Base-by-base conservation (phyloP, 805 yeast genomes). In the Cyberlindnera euphorbiiphila region DNA sequence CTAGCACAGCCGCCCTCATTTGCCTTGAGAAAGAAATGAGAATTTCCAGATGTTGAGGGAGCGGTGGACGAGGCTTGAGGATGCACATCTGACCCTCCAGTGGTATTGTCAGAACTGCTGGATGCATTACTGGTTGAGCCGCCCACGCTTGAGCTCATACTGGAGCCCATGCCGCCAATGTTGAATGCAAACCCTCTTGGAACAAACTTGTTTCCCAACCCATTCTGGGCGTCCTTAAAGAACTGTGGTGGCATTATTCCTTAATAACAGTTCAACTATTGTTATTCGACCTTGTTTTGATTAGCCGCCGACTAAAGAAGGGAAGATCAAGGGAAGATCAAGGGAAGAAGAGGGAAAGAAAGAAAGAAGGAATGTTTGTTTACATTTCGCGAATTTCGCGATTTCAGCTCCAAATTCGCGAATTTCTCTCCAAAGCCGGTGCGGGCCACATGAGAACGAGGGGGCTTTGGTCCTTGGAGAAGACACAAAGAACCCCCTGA, bases 191-290 rank as follows among this genome's bases (percentile, higher is more conserved):
- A 45, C 9, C 45, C 17, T 23, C 55, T 36, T 15, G 59, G 50
- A 18, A 45, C 34, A 25, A 53, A 52, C 41, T 50, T 47, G 36
- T 32, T 50, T 25, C 37, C 52, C 24, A 45, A 32, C 4, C 50
- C 49, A 7, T 30, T 28, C 4, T 45, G 50, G 3, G 47, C 50
- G 29, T 53, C 57, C 22, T 54, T 51, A 34, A 53, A 53, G 42
- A 54, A 52, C 18, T 47, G 51, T 2, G 56, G 42, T 3, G 52
- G 32, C 57, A 52, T 53, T 5, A 3, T 23, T 23, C n/a, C n/a
- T n/a, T n/a, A n/a, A n/a, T n/a, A n/a, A n/a, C n/a, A n/a, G n/a
- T n/a, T n/a, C n/a, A n/a, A n/a, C n/a, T n/a, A n/a, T n/a, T n/a
- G n/a, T n/a, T 33, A 16, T 17, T 25, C 19, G 14, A 19, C 10